Conservation (phyloP, 2,329 filamentous ascomycete species). For the Metarhizium humberi region DNA sequence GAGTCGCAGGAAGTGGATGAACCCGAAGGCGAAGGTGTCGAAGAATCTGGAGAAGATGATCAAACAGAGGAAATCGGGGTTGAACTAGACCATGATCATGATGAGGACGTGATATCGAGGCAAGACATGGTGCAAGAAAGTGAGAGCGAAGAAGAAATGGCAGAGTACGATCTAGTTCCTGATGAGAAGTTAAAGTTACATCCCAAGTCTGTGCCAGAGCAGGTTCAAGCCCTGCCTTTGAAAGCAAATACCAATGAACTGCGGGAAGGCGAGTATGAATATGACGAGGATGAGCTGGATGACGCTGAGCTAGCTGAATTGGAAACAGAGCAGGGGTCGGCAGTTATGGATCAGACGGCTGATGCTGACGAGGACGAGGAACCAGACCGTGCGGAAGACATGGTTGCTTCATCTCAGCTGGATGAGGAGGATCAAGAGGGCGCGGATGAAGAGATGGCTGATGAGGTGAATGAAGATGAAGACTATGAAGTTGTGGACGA, state of each 20-base stretch:
- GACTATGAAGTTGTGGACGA: not conserved
- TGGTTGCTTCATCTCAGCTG: not conserved
- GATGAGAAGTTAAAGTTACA: not conserved
- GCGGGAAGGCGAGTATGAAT: slow-evolving; percentile 7
- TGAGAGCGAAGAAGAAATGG: slow-evolving; percentile 4
- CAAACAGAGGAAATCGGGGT: not conserved
- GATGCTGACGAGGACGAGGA: not conserved
- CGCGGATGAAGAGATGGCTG: slow-evolving; percentile 3
- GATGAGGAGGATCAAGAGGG: not conserved
- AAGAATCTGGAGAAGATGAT: not conserved
- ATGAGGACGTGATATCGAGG: not conserved
- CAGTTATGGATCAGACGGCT: not conserved
- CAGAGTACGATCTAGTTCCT: slow-evolving; percentile 1
- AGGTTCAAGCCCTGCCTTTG: not conserved
- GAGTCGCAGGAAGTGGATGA: not conserved
- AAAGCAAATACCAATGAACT: not conserved
- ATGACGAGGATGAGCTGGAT: not conserved
- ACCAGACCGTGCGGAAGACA: not conserved
- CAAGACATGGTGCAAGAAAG: not conserved
- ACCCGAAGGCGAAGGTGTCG: not conserved
- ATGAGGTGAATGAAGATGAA: slow-evolving; percentile 7
- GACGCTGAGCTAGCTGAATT: not conserved
- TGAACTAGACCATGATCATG: not conserved
- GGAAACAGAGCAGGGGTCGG: not conserved
- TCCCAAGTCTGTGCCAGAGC: not conserved